These are phyloP conservation scores for Dipteronia dyeriana DNA, from an alignment of 345 rosid genomes.

Conservation along the genomic window DNA sequence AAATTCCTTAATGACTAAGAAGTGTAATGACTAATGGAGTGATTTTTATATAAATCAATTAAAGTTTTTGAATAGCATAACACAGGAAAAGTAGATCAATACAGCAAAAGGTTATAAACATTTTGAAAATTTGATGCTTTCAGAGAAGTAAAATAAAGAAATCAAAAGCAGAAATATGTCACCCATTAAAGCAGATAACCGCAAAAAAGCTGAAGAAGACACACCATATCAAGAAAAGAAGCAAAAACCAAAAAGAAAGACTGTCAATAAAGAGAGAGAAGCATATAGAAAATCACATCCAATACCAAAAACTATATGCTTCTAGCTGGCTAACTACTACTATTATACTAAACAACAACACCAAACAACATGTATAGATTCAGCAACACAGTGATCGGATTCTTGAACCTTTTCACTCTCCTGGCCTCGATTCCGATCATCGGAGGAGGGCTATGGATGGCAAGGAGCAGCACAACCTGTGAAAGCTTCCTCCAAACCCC, in stretches of 20 bases:
- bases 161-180: conserved; percentile 19
- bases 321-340: conserved; percentile 9
- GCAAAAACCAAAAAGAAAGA: conserved; percentile 17
- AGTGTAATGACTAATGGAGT: conserved; percentile 23
- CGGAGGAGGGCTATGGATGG: conserved; percentile 92
- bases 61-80: conserved; percentile 19
- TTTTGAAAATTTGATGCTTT: conserved; percentile 36
- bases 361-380: conserved; percentile 55
- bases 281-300: not conserved
- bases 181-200: conserved; percentile 27
- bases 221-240: conserved; percentile 28
- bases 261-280: conserved; percentile 5
- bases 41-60: not conserved
- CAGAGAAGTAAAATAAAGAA: conserved; percentile 22
- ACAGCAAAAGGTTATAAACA: conserved; percentile 28
- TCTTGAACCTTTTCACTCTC: conserved; percentile 79
- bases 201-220: conserved; percentile 27
- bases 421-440: conserved; percentile 82
- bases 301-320: not conserved
- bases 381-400: conserved; percentile 82
- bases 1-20: conserved; percentile 50
- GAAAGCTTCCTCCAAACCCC: conserved; percentile 86
- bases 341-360: too few species aligned
- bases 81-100: conserved; percentile 17
- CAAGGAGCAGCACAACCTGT: conserved; percentile 74